Percentiles rank a stretch among this genome's conserved stretches.
Evolutionary conservation across 345 rosid genomes (phyloP).

Genomic region (Acer saccharum): DNA sequence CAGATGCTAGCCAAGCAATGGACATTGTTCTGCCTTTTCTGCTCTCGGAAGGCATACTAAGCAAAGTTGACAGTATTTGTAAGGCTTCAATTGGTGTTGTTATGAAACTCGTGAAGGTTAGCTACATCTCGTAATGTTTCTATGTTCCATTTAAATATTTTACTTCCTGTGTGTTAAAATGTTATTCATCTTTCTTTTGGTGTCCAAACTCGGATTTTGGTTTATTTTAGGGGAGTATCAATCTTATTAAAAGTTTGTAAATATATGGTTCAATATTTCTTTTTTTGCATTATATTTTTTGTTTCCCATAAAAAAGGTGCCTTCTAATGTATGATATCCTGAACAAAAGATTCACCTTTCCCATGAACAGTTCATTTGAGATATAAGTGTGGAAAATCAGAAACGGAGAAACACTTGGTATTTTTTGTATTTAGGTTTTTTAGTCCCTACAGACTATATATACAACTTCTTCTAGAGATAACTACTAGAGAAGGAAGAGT

Average conservation of each 20-base stretch:
- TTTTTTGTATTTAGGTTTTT: too few relatives aligned
- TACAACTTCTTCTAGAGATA: too few relatives aligned
- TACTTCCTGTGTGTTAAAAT: not conserved
- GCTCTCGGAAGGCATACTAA: conserved; percentile 90
- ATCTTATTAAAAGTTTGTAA: conserved; percentile 1
- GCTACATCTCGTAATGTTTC: conserved; percentile 9
- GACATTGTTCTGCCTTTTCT: conserved; percentile 78
- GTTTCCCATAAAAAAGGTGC: too few relatives aligned
- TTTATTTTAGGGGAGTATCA: not conserved
- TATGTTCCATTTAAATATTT: conserved; percentile 3
- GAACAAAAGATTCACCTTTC: too few relatives aligned
- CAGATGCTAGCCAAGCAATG: conserved; percentile 79
- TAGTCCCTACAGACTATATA: too few relatives aligned
- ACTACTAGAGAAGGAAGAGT: too few relatives aligned
- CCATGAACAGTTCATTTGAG: not conserved
- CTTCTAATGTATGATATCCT: too few relatives aligned
- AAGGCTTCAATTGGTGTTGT: conserved; percentile 95
- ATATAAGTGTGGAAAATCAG: too few relatives aligned
- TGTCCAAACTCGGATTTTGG: not conserved
- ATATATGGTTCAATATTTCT: not conserved
- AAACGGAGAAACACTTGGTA: too few relatives aligned
- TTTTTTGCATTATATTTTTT: not conserved
- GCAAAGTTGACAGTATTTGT: conserved; percentile 79
- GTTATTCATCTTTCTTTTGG: not conserved
- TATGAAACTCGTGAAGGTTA: conserved; percentile 96